phyloP scores from a whole-genome alignment of 192 early-diverging fungal genomes.

The Mortierella alpina region DNA sequence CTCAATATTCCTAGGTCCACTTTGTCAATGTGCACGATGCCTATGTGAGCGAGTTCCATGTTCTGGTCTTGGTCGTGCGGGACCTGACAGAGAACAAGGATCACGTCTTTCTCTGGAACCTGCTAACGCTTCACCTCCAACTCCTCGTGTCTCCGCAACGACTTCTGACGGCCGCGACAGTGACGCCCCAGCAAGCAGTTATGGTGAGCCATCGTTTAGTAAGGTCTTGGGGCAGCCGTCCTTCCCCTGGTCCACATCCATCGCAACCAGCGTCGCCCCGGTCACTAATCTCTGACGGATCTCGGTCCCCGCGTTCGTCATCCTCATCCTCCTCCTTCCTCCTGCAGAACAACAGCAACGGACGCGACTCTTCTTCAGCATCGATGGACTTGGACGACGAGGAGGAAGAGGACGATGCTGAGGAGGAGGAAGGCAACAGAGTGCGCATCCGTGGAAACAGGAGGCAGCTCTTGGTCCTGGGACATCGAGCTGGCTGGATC shows the following conservation, averaged over 20 bases:
- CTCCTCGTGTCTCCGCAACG: conserved; percentile 35
- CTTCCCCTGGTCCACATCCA: conserved; percentile 8
- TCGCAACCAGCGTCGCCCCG: conserved; percentile 9
- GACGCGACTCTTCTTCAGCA: conserved; percentile 1
- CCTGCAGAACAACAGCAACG: conserved; percentile 20
- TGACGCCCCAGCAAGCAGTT: conserved; percentile 52
- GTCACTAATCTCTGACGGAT: conserved; percentile 49
- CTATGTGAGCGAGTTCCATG: conserved; percentile 43
- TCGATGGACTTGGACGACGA: conserved; percentile 27
- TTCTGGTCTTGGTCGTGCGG: conserved; percentile 35
- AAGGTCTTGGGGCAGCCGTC: conserved; percentile 49
- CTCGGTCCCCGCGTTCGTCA: conserved; percentile 34
- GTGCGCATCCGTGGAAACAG: conserved; percentile 31
- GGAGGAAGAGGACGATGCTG: conserved; percentile 23
- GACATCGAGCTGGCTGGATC: conserved; percentile 46
- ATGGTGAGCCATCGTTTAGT: conserved; percentile 58
- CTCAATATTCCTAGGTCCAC: conserved; percentile 14
- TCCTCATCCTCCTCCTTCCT: conserved; percentile 21
- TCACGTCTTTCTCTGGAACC: conserved; percentile 51
- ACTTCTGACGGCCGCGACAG: conserved; percentile 45
- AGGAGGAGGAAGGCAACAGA: conserved; percentile 1
- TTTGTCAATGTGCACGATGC: conserved; percentile 52
- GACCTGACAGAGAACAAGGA: conserved; percentile 36
- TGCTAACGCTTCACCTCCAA: conserved; percentile 43
- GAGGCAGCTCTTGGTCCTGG: conserved; percentile 44